phyloP scores from a whole-genome alignment of 495 filamentous ascomycete species.

The Trichoderma orchidacearum region DNA sequence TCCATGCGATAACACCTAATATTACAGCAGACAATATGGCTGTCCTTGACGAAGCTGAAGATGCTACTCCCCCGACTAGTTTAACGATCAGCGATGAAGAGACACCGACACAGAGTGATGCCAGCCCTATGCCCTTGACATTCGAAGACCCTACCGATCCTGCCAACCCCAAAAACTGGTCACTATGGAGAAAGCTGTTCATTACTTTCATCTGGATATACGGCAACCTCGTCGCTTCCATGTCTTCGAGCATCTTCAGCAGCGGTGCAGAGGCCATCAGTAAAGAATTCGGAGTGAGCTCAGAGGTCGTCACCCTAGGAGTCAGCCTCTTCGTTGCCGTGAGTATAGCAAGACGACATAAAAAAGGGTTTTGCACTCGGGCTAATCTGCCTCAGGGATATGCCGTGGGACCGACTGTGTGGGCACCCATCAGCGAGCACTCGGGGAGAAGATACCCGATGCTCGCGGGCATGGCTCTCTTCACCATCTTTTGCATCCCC shows the following conservation, averaged over 20 bases:
- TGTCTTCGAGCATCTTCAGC: constrained; percentile 39
- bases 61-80: background rate
- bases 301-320: constrained; percentile 36
- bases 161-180: constrained; percentile 42
- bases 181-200: constrained; percentile 35
- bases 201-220: constrained; percentile 42
- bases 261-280: constrained; percentile 32
- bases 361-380: too few relatives aligned
- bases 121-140: background rate
- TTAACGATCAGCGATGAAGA: background rate
- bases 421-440: constrained; percentile 44
- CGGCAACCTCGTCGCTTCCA: constrained; percentile 48
- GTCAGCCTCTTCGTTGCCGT: constrained; percentile 41
- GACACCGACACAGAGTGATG: background rate
- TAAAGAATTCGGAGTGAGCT: constrained; percentile 29
- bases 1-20: too few relatives aligned
- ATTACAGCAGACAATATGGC: background rate
- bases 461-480: constrained; percentile 39
- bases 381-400: constrained; percentile 8
- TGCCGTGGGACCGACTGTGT: constrained; percentile 33
- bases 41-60: background rate
- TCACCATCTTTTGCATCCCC: constrained; percentile 47
- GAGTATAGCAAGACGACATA: background rate
- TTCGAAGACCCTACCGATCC: constrained; percentile 30
- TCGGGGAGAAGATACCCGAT: constrained; percentile 44